These are phyloP conservation scores for Phytophthora cryptogea DNA, from an alignment of 352 stramenopile species.

Conservation along the genomic window DNA sequence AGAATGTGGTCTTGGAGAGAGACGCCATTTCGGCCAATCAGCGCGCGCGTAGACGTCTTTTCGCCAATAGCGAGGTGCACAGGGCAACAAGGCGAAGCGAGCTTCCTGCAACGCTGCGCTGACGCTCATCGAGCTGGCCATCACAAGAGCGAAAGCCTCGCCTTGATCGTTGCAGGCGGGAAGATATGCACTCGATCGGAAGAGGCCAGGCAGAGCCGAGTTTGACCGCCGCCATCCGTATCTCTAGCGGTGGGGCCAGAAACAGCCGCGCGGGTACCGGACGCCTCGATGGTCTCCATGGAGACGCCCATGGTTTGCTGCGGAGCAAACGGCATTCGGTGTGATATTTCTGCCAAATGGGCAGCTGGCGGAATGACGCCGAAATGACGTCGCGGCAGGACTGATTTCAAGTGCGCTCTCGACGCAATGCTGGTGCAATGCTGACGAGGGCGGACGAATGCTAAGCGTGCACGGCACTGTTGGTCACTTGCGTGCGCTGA, in stretches of 20 bases:
- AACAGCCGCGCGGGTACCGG: slow-evolving; percentile 16
- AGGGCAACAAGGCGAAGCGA: too few relatives aligned
- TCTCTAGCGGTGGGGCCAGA: slow-evolving; percentile 23
- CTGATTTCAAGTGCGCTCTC: not conserved
- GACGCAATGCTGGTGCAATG: not conserved
- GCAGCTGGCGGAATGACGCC: slow-evolving; percentile 14
- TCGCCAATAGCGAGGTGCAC: not conserved
- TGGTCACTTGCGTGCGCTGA: slow-evolving; percentile 15
- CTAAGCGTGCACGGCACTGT: slow-evolving; percentile 3
- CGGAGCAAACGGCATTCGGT: slow-evolving; percentile 4
- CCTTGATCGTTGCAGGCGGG: too few relatives aligned
- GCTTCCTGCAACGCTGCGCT: not conserved
- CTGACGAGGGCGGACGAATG: not conserved
- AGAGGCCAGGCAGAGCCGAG: slow-evolving; percentile 16
- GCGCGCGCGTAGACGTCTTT: not conserved
- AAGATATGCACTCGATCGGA: slow-evolving; percentile 9
- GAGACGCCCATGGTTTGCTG: too few relatives aligned
- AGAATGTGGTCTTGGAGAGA: slow-evolving; percentile 21
- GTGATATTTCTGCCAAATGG: slow-evolving; percentile 24
- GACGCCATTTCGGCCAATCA: slow-evolving; percentile 18
- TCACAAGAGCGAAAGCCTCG: too few relatives aligned
- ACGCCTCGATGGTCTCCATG: not conserved
- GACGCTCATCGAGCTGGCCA: not conserved
- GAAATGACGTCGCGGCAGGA: not conserved
- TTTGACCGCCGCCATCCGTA: slow-evolving; percentile 21